phyloP scores from a whole-genome alignment of 83 land plant species.

The Picea mariana region DNA sequence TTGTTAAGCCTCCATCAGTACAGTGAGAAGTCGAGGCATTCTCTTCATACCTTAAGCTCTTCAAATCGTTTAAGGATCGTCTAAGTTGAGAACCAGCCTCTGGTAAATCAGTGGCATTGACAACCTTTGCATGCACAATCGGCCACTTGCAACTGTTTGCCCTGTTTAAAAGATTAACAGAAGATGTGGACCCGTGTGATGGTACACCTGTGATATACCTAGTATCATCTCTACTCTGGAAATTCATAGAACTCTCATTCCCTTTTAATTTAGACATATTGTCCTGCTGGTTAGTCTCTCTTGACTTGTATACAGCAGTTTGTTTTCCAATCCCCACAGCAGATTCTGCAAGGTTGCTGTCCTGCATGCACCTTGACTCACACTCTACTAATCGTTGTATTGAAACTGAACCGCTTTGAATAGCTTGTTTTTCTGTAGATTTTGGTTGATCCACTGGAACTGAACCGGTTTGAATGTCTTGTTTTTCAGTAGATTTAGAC shows the following conservation, averaged over 20 bases:
- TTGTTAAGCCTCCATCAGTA: conserved; percentile 34
- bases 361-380: conserved; percentile 6
- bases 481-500: conserved; percentile 1
- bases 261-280: conserved; percentile 1
- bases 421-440: conserved; percentile 8
- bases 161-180: conserved; percentile 30
- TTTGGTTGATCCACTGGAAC: background rate
- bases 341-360: conserved; percentile 2
- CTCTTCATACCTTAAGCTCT: conserved; percentile 29
- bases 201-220: background rate
- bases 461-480: conserved; percentile 4
- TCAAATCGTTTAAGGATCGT: conserved; percentile 27
- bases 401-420: conserved; percentile 9
- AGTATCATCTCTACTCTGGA: background rate
- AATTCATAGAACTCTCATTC: background rate
- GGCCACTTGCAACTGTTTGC: conserved; percentile 63
- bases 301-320: background rate
- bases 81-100: conserved; percentile 39
- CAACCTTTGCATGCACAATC: conserved; percentile 46
- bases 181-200: background rate
- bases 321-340: background rate
- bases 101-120: conserved; percentile 32
- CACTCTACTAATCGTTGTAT: background rate
- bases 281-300: conserved; percentile 3
- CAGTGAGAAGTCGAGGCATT: conserved; percentile 53